Evolutionary conservation across 805 yeast genomes (phyloP).

Genomic region (Candida tammaniensis): DNA sequence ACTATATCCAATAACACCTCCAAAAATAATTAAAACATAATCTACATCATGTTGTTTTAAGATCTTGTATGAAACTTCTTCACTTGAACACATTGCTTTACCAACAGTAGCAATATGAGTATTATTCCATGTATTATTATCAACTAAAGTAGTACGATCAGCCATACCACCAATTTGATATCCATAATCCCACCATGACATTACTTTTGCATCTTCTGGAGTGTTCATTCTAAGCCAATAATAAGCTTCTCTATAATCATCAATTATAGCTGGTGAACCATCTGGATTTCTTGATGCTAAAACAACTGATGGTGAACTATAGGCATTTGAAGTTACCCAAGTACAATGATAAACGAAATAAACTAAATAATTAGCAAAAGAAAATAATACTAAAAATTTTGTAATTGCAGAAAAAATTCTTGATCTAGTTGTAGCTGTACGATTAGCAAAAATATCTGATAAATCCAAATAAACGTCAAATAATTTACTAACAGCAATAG

Average conservation of each 20-base stretch:
- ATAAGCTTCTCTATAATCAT: conserved; percentile 98
- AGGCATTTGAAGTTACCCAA: conserved; percentile 94
- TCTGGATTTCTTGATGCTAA: conserved; percentile 80
- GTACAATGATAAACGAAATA: conserved; percentile 92
- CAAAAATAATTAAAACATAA: conserved; percentile 88
- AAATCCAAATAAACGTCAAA: conserved; percentile 80
- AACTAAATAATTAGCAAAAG: conserved; percentile 72
- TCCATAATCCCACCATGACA: conserved; percentile 99
- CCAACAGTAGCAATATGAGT: conserved; percentile 99
- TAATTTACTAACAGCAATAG: conserved; percentile 80
- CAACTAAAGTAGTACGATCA: conserved; percentile 96
- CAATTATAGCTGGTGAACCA: conserved; percentile 82
- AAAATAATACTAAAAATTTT: conserved; percentile 57
- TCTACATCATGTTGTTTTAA: conserved; percentile 92
- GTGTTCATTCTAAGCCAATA: conserved; percentile 99
- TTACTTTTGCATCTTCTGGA: conserved; percentile 89
- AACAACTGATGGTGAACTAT: conserved; percentile 97
- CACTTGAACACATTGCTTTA: conserved; percentile 91
- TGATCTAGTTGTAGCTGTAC: conserved; percentile 7
- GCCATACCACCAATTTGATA: conserved; percentile 99
- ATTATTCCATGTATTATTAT: conserved; percentile 98
- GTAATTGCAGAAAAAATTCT: conserved; percentile 39
- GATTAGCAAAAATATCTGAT: conserved; percentile 29
- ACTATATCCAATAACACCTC: conserved; percentile 88
- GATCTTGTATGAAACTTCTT: conserved; percentile 84